A percentile compares a stretch with the other conserved stretches of the same genome.
These are phyloP conservation scores for Chaetoceros muelleri DNA, from an alignment of 108 stramenopile species.

Conservation along the genomic window DNA sequence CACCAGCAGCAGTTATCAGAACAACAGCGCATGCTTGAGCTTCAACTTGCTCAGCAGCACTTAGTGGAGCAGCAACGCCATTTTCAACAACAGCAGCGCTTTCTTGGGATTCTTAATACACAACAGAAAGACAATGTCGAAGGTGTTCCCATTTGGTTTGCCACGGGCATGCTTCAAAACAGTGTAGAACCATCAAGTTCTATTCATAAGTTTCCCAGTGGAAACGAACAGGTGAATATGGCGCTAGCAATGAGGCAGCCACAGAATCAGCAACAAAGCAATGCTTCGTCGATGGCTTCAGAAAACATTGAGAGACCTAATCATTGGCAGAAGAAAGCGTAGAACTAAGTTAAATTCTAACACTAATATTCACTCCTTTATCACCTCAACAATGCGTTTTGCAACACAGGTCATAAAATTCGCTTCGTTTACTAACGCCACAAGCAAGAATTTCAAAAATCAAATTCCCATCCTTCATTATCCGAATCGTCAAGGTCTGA, in stretches of 20 bases:
- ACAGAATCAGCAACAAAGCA: constrained; percentile 6
- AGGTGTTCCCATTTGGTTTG: background rate
- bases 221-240: background rate
- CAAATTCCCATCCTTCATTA: background rate
- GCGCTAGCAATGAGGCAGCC: constrained; percentile 4
- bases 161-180: background rate
- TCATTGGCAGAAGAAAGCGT: background rate
- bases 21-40: constrained; percentile 4
- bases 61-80: constrained; percentile 11
- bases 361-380: no score
- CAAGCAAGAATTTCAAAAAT: background rate
- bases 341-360: background rate
- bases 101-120: constrained; percentile 8
- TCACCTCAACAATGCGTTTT: no score
- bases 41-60: constrained; percentile 12
- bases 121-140: constrained; percentile 7
- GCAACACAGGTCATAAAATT: background rate
- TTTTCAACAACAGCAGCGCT: constrained; percentile 12
- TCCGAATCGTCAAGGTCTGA: background rate
- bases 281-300: background rate
- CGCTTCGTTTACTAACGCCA: background rate
- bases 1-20: constrained; percentile 9
- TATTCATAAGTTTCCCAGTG: no score
- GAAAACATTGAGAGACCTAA: background rate
- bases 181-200: background rate